Evolutionary conservation across 1,139 yeast species (phyloP).

Genomic region (Candida gigantensis): DNA sequence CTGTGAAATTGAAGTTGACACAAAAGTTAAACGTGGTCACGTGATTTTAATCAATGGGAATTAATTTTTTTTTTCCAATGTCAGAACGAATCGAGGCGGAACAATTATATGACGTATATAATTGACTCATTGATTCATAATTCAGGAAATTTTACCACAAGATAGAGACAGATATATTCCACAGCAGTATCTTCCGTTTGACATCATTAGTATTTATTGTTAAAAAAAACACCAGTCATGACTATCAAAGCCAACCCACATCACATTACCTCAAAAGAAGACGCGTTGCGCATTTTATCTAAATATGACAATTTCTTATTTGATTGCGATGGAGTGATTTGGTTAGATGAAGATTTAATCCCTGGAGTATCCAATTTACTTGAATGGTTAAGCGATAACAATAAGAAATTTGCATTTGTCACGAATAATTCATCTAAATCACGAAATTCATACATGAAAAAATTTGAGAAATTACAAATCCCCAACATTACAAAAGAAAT

Average conservation of each 20-base stretch:
- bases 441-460: slow-evolving; percentile 31
- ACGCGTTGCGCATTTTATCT: slow-evolving; percentile 55
- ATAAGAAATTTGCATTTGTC: slow-evolving; percentile 37
- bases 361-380: slow-evolving; percentile 75
- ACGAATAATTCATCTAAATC: slow-evolving; percentile 45
- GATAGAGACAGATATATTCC: too few relatives aligned
- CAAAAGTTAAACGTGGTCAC: too few relatives aligned
- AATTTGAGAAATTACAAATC: slow-evolving; percentile 36
- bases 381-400: slow-evolving; percentile 45
- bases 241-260: slow-evolving; percentile 14
- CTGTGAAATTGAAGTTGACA: too few relatives aligned
- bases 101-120: too few relatives aligned
- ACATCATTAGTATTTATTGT: neutral
- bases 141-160: too few relatives aligned
- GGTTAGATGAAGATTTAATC: slow-evolving; percentile 77
- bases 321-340: slow-evolving; percentile 93
- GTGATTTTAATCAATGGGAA: too few relatives aligned
- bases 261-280: slow-evolving; percentile 41
- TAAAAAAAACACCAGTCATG: slow-evolving; percentile 6
- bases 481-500: slow-evolving; percentile 28
- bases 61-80: too few relatives aligned
- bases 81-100: too few relatives aligned
- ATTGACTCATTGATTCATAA: too few relatives aligned
- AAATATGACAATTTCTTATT: slow-evolving; percentile 79
- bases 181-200: neutral